Evolutionary conservation across 1,284 basidiomycete genomes (phyloP).

Genomic region (Xerocomus subilludens): DNA sequence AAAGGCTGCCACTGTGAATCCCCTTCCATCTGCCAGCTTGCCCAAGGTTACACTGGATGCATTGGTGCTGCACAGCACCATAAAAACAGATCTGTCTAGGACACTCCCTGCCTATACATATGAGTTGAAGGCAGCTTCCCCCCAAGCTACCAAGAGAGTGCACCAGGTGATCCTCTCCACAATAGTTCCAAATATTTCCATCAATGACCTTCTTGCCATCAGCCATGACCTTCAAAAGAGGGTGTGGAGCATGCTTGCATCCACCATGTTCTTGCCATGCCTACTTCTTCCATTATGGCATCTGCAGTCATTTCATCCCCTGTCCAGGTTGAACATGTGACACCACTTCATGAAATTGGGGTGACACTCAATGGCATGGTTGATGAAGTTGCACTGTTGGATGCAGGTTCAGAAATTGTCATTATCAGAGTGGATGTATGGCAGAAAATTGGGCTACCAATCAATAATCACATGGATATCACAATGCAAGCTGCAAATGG

Average conservation of each 20-base stretch:
- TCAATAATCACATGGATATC: slow-evolving; percentile 4
- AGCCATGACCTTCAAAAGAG: slow-evolving; percentile 32
- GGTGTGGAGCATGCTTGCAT: slow-evolving; percentile 30
- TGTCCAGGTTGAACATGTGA: slow-evolving; percentile 20
- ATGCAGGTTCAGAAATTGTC: slow-evolving; percentile 30
- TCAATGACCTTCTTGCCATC: slow-evolving; percentile 33
- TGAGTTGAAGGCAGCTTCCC: slow-evolving; percentile 22
- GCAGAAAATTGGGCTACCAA: not conserved
- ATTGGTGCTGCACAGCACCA: too few species aligned
- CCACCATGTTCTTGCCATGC: slow-evolving; percentile 1
- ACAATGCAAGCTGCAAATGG: slow-evolving; percentile 43
- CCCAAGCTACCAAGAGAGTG: not conserved
- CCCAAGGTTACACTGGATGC: too few species aligned
- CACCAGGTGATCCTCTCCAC: slow-evolving; percentile 20
- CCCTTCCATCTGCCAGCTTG: not conserved
- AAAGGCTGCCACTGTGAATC: too few species aligned
- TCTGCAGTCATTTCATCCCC: too few species aligned
- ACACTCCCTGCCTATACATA: slow-evolving; percentile 13
- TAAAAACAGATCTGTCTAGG: not conserved
- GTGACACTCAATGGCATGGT: slow-evolving; percentile 9
- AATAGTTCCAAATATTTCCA: slow-evolving; percentile 21
- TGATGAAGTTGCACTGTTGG: not conserved
- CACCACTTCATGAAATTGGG: not conserved
- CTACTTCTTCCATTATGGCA: too few species aligned
- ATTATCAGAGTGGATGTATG: slow-evolving; percentile 19